Evolutionary conservation across 805 yeast species (phyloP).

Genomic region (Tetrapisispora namnaoensis): DNA sequence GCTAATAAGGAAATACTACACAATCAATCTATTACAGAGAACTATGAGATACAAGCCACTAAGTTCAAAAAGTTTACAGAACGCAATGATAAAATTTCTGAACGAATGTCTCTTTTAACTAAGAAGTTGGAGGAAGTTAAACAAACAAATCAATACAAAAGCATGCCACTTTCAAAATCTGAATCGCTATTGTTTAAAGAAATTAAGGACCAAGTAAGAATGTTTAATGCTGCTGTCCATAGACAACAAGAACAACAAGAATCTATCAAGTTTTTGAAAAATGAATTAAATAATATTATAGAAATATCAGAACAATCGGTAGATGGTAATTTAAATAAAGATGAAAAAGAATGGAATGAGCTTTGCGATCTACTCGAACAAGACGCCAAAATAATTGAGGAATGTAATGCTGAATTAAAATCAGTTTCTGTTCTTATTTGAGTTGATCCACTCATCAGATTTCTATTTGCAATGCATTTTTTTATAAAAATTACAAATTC

Average conservation of each 20-base stretch:
- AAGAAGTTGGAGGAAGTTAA: conserved; percentile 20
- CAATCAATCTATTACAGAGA: conserved; percentile 9
- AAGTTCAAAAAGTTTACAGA: conserved; percentile 12
- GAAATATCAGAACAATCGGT: neutral
- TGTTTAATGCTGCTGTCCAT: conserved; percentile 27
- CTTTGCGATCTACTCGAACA: conserved; percentile 26
- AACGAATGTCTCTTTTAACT: conserved; percentile 27
- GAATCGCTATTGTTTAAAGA: conserved; percentile 41
- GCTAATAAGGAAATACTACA: conserved; percentile 18
- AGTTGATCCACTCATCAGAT: no score
- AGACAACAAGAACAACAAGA: conserved; percentile 20
- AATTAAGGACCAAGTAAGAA: conserved; percentile 26
- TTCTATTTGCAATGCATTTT: no score
- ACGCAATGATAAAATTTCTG: conserved; percentile 28
- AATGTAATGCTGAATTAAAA: conserved; percentile 1
- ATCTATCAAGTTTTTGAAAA: conserved; percentile 23
- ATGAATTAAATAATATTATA: conserved; percentile 15
- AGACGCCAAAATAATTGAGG: conserved; percentile 14
- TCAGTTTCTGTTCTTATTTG: neutral
- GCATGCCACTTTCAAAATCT: conserved; percentile 29
- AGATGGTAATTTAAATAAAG: neutral
- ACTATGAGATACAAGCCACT: conserved; percentile 9
- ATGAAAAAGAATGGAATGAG: conserved; percentile 25
- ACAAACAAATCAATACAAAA: conserved; percentile 8
- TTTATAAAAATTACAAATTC: no score